Conservation (phyloP, 768 basidiomycete genomes). For the Mrakia blollopis region DNA sequence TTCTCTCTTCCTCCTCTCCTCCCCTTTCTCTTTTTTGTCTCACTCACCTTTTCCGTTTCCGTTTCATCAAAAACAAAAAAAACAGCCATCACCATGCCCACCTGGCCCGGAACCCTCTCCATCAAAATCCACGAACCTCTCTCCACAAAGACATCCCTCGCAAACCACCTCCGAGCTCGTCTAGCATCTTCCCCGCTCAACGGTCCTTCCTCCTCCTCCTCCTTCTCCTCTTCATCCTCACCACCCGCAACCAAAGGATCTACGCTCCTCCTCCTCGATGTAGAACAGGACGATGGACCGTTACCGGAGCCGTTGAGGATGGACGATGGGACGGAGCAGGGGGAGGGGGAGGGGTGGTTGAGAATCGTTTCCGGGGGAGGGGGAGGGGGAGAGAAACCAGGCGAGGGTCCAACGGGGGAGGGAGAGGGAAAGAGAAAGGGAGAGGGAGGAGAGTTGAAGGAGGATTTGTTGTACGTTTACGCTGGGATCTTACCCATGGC, state of each 20-base stretch:
- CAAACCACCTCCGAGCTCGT: not conserved
- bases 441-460: no score
- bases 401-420: no score
- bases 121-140: not conserved
- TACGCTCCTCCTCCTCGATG: no score
- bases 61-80: no score
- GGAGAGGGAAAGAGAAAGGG: not conserved
- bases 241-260: not conserved
- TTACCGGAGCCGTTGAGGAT: no score
- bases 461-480: conserved; percentile 43
- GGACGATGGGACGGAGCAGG: no score
- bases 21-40: no score
- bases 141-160: not conserved
- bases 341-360: not conserved
- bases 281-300: no score
- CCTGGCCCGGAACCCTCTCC: not conserved
- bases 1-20: not conserved
- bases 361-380: not conserved
- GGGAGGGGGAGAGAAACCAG: not conserved
- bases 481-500: conserved; percentile 5
- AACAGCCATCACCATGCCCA: conserved; percentile 12
- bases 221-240: not conserved
- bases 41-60: not conserved
- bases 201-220: not conserved
- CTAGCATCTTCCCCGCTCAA: not conserved